Base-by-base conservation (phyloP, 805 yeast species). In the Zygoascus biomembranicola region DNA sequence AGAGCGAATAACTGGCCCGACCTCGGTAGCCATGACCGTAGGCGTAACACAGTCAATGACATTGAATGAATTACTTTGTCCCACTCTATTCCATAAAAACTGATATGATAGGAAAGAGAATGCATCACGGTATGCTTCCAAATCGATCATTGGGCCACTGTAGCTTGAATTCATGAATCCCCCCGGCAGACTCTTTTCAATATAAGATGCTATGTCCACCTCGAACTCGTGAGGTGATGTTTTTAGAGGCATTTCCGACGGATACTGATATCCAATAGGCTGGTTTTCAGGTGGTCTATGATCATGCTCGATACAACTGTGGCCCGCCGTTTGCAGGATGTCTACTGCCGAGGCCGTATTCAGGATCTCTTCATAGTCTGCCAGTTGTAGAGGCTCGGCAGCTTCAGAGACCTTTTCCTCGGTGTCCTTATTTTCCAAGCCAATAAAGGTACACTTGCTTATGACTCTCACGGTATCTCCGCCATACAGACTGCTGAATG, bases 1-100 rank as follows among this genome's bases (percentile, higher is more conserved):
- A 3, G 41, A 41, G 5, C 72, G 61, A 39, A 61, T 49, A 50
- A 52, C 60, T 1, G 72, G 71, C 1, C 61, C 60, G 6, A 66
- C 35, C 20, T 67, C 68, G 1, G 57, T 23, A 8, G 60, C 53
- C 35, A 57, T 31, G 1, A 43, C 19, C 8, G 23, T 50, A 8
- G 50, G 58, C 5, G 58, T 56, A 13, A 35, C 14, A 37, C 52
- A 50, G 28, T 57, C 60, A 41, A 56, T 45, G 16, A 47, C n/a
- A 42, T 51, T 52, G 39, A 44, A 57, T 10, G 35, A 18, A 26
- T 26, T 26, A 16, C 26, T 19, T 8, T 13, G 9, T 8, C 35
- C 42, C 9, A 14, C 53, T 41, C 26, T 44, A 13, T 32, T 6
- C 32, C 13, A 37, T 11, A 37, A 32, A 31, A 5, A 16, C 28